These are phyloP conservation scores for Phialophora expanda DNA, from an alignment of 2,329 filamentous ascomycete species.

Conservation along the genomic window DNA sequence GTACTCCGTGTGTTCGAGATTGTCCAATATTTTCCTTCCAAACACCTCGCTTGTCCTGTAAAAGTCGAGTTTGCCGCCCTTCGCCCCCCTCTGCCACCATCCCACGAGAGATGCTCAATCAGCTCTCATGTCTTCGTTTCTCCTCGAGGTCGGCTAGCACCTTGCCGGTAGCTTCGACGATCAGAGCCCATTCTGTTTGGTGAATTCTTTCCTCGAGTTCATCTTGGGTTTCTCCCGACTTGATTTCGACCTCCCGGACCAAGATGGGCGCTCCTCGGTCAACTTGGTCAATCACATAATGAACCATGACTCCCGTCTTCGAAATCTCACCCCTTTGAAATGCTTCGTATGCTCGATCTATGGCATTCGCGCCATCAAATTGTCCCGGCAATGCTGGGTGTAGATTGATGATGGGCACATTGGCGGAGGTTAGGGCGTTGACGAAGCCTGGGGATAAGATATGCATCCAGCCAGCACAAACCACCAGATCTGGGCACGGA, in stretches of 20 bases:
- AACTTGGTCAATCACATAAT: slow-evolving; percentile 80
- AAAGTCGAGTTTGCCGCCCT: slow-evolving; percentile 6
- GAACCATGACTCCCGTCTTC: slow-evolving; percentile 82
- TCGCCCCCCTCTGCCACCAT: not conserved
- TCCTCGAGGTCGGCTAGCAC: slow-evolving; percentile 48
- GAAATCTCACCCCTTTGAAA: slow-evolving; percentile 70
- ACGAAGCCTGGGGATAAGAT: slow-evolving; percentile 75
- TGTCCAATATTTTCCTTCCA: slow-evolving; percentile 10
- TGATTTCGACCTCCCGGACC: slow-evolving; percentile 69
- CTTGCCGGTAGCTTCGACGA: slow-evolving; percentile 72
- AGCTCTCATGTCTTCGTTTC: slow-evolving; percentile 25
- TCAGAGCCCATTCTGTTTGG: slow-evolving; percentile 73
- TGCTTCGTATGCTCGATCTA: slow-evolving; percentile 76
- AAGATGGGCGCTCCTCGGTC: slow-evolving; percentile 79
- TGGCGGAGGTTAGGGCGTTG: slow-evolving; percentile 65
- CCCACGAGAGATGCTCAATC: not conserved
- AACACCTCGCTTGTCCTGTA: slow-evolving; percentile 19
- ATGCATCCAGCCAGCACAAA: slow-evolving; percentile 88
- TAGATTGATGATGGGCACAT: slow-evolving; percentile 77
- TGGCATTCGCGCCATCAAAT: slow-evolving; percentile 78
- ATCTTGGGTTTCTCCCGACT: slow-evolving; percentile 67
- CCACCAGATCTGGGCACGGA: slow-evolving; percentile 69
- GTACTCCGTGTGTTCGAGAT: not conserved
- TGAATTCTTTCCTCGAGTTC: slow-evolving; percentile 76
- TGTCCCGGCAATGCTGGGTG: slow-evolving; percentile 76